Conservation (phyloP, 2,329 filamentous ascomycete genomes). For the Colletotrichum ledebouriae region DNA sequence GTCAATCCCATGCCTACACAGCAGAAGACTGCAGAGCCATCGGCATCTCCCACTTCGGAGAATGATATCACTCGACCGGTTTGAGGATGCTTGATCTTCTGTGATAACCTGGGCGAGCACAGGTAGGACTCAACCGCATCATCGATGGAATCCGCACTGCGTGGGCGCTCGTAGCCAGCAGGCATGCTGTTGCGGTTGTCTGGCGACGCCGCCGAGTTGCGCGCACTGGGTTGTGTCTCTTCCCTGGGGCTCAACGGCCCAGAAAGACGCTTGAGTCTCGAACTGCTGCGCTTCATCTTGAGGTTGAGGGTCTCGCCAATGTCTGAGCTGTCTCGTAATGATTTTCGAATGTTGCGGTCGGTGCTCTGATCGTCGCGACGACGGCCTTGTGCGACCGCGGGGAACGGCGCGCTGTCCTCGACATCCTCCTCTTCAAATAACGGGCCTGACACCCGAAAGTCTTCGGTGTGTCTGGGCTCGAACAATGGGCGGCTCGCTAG, state of each 20-base stretch:
- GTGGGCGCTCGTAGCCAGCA: conserved; percentile 77
- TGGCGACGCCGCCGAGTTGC: conserved; percentile 43
- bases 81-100: conserved; percentile 87
- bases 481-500: conserved; percentile 36
- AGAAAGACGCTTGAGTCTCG: conserved; percentile 71
- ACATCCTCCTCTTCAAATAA: conserved; percentile 48
- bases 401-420: conserved; percentile 78
- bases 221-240: conserved; percentile 45
- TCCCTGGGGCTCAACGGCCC: conserved; percentile 60
- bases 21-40: conserved; percentile 93
- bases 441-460: conserved; percentile 27
- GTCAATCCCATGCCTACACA: conserved; percentile 99
- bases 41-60: conserved; percentile 93
- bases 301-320: conserved; percentile 58
- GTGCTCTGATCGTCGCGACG: conserved; percentile 64
- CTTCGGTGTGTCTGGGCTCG: conserved; percentile 42
- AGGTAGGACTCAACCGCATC: conserved; percentile 89
- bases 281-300: conserved; percentile 67
- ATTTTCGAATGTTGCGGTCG: conserved; percentile 61
- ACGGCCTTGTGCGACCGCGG: conserved; percentile 74
- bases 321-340: conserved; percentile 64
- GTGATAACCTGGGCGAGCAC: conserved; percentile 84
- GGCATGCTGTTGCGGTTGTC: conserved; percentile 52
- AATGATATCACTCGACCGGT: conserved; percentile 93
- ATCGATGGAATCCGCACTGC: conserved; percentile 88